phyloP scores from a whole-genome alignment of 495 filamentous ascomycete species.

The Acidomyces sp. region DNA sequence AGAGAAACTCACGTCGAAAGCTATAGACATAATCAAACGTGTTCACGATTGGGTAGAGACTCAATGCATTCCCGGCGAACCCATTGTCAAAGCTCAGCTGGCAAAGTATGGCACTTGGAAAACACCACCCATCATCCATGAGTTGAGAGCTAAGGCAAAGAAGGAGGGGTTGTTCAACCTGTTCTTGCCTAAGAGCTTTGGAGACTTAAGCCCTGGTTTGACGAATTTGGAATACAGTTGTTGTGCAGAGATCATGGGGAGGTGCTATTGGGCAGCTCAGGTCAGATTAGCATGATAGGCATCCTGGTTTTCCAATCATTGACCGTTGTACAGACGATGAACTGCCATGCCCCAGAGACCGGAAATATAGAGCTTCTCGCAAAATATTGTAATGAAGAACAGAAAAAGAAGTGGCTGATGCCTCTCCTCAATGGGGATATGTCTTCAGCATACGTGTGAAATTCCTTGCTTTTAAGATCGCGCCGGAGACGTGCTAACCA shows the following conservation, averaged over 20 bases:
- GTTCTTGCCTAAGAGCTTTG: constrained; percentile 32
- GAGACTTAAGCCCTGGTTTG: constrained; percentile 28
- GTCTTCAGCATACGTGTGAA: constrained; percentile 30
- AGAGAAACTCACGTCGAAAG: constrained; percentile 28
- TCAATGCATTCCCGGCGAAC: constrained; percentile 32
- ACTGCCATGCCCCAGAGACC: constrained; percentile 34
- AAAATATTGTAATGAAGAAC: constrained; percentile 32
- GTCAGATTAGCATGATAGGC: constrained; percentile 12
- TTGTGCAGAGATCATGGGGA: constrained; percentile 33
- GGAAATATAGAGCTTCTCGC: constrained; percentile 35
- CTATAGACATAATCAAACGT: constrained; percentile 28
- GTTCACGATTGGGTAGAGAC: constrained; percentile 32
- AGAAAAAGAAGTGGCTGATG: constrained; percentile 33
- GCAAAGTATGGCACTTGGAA: constrained; percentile 23
- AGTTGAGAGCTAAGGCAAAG: constrained; percentile 31
- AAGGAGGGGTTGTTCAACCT: constrained; percentile 30
- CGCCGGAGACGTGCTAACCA: too few species aligned
- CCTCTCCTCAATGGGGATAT: constrained; percentile 30
- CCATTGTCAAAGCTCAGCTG: constrained; percentile 30
- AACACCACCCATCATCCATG: constrained; percentile 28
- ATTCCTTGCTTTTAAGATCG: too few species aligned
- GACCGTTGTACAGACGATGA: constrained; percentile 26
- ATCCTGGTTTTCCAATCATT: neutral
- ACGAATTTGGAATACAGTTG: constrained; percentile 34
- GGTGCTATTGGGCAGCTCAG: constrained; percentile 30